Base-by-base conservation (phyloP, 129 eudicot genomes). In the Centaurea solstitialis region DNA sequence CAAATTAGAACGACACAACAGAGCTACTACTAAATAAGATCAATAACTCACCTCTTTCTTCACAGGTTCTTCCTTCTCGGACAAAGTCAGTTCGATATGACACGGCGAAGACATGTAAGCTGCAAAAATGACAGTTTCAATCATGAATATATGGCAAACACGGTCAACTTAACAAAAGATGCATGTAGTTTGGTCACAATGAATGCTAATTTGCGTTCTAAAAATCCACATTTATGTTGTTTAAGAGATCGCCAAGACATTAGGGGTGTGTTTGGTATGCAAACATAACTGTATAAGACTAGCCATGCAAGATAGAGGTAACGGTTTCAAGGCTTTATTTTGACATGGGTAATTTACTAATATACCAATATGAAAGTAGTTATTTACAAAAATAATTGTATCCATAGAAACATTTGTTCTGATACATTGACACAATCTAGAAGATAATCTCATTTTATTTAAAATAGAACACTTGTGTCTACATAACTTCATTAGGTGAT, bases 71-170 rank as follows among this genome's bases (percentile, higher is more conserved):
- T 87, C 91, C 82, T 85, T 87, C 64, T 87, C 91, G 20, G 86
- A 87, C 81, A 87, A 61, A 40, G 81, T 81, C 81, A 87, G 53
- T 57, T 87, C 90, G 74, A 87, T 87, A 30, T 87, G 91, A 68
- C 91, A 84, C 2, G 91, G 91, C 1, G 87, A 85, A 30, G 91
- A 87, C 91, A 87, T 87, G 79, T 84, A 87, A 69, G 91, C 91
- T 87, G 82, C 73, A 70, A 68, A 21, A 5, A 18, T 10, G 64
- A 62, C 33, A 57, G 18, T 18, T 9, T 33, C 21, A 47, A 24
- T 22, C 50, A 20, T 37, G 6, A 80, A 53, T 4, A 13, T 9
- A 21, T 50, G 33, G n/a, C 10, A 6, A 23, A 45, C 3, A 11
- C 22, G 3, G 0, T 9, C 22, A 9, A n/a, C 70, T 33, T 22